Conservation (phyloP, 164 flowering plant species). For the Malania oleifera region DNA sequence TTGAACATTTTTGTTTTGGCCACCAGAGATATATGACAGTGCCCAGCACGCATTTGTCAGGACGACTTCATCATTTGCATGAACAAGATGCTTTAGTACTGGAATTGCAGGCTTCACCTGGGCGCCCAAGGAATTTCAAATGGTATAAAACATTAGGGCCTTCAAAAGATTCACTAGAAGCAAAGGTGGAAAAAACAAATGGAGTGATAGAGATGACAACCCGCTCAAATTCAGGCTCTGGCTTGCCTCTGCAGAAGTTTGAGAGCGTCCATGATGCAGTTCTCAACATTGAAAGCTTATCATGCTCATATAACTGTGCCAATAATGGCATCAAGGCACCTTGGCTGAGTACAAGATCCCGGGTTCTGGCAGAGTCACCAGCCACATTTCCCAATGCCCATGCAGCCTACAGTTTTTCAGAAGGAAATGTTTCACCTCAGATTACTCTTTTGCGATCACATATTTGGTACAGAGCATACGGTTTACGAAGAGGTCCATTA, state of each 20-base stretch:
- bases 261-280: constrained; percentile 79
- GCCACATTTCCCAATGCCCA: constrained; percentile 88
- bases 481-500: neutral
- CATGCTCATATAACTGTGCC: constrained; percentile 64
- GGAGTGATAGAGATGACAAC: constrained; percentile 16
- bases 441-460: too few relatives aligned
- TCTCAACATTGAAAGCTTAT: constrained; percentile 74
- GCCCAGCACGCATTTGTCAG: constrained; percentile 79
- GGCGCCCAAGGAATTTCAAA: constrained; percentile 10
- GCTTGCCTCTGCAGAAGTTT: constrained; percentile 76
- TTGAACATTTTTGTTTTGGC: constrained; percentile 66
- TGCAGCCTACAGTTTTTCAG: constrained; percentile 45
- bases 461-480: neutral
- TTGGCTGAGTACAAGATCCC: constrained; percentile 61
- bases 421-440: neutral
- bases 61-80: constrained; percentile 69
- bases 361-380: constrained; percentile 71
- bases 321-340: constrained; percentile 64
- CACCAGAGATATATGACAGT: constrained; percentile 64
- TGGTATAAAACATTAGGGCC: neutral
- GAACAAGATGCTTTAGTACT: constrained; percentile 56
- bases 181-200: neutral
- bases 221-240: constrained; percentile 77
- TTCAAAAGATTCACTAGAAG: neutral
- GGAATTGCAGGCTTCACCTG: constrained; percentile 76